These are phyloP conservation scores for Geotrichum fermentans DNA, from an alignment of 1,139 yeast species.

Conservation along the genomic window DNA sequence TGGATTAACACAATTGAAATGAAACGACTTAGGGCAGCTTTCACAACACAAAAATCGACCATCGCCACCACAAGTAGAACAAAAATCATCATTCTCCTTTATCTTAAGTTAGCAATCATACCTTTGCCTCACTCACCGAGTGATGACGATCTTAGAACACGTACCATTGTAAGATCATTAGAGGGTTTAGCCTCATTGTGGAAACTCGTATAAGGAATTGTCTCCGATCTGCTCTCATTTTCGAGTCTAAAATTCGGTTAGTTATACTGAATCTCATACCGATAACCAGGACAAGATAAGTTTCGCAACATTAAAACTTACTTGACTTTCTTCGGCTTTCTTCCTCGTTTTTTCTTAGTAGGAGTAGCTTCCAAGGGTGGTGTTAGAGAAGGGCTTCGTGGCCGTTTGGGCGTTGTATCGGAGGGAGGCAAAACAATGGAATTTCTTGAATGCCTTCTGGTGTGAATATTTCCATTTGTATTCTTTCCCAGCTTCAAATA, in stretches of 20 bases:
- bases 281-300: no score
- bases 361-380: not conserved
- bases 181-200: no score
- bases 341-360: not conserved
- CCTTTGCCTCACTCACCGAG: no score
- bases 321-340: conserved; percentile 1
- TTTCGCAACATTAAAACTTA: not conserved
- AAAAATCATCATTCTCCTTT: conserved; percentile 69
- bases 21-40: conserved; percentile 86
- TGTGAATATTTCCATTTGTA: not conserved
- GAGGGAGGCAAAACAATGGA: not conserved
- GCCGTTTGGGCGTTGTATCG: not conserved
- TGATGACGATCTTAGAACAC: no score
- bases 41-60: conserved; percentile 93
- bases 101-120: not conserved
- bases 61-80: conserved; percentile 80
- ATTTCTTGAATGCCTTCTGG: not conserved
- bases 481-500: not conserved
- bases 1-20: conserved; percentile 85
- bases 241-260: no score
- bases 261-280: no score
- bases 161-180: no score
- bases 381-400: not conserved
- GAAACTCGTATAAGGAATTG: no score
- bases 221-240: no score